These are phyloP conservation scores for Pezicula rhizophila DNA, from an alignment of 2,329 filamentous ascomycete genomes.

Conservation along the genomic window DNA sequence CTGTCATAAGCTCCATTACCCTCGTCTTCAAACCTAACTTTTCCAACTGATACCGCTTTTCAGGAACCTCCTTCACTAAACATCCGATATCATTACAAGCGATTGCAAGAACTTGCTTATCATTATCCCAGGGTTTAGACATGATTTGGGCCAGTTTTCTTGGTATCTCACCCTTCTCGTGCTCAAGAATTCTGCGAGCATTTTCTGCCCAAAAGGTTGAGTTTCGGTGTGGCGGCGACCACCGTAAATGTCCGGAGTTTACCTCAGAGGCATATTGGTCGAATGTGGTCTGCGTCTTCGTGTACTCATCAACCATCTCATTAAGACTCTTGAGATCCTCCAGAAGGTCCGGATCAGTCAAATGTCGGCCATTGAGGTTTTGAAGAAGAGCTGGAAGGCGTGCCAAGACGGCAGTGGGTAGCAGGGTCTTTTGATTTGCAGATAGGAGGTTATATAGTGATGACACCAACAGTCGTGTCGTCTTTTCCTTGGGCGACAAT, in stretches of 20 bases:
- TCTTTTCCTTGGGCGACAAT: constrained; percentile 96
- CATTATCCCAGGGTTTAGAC: constrained; percentile 60
- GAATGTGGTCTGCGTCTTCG: constrained; percentile 51
- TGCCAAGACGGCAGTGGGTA: constrained; percentile 81
- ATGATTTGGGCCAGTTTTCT: constrained; percentile 64
- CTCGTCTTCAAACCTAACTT: constrained; percentile 61
- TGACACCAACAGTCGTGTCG: constrained; percentile 81
- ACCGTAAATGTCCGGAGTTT: constrained; percentile 62
- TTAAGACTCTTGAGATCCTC: constrained; percentile 56
- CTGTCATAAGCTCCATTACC: constrained; percentile 69
- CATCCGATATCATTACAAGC: constrained; percentile 68
- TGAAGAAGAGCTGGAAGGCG: constrained; percentile 66
- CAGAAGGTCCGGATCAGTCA: constrained; percentile 57
- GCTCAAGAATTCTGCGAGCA: constrained; percentile 61
- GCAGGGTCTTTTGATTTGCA: constrained; percentile 62
- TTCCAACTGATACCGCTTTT: constrained; percentile 60
- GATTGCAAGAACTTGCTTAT: constrained; percentile 69
- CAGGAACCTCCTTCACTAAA: constrained; percentile 65
- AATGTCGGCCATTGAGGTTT: constrained; percentile 55
- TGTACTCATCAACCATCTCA: constrained; percentile 61
- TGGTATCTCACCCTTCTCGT: constrained; percentile 57
- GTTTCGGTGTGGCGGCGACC: constrained; percentile 70
- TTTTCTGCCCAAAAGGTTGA: constrained; percentile 69
- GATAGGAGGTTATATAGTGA: constrained; percentile 82
- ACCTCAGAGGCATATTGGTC: constrained; percentile 57